Evolutionary conservation across 768 basidiomycete genomes (phyloP), one percentile per base, ranked within the genome.

Genomic region (Pisolithus microcarpus): DNA sequence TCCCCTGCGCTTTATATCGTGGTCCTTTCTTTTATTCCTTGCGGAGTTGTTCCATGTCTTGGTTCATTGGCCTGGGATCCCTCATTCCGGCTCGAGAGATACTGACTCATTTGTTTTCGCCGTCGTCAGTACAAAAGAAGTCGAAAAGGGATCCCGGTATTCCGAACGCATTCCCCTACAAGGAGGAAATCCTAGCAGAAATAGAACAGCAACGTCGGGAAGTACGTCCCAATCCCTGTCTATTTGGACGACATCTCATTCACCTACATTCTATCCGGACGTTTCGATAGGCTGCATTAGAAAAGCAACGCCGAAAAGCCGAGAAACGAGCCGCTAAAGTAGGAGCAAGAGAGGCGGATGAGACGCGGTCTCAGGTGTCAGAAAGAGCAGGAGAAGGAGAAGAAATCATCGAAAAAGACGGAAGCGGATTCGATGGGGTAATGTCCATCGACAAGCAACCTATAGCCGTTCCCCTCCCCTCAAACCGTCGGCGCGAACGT

Each of bases 121-220:
- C 23, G n/a, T 46, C 40, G 38, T 3, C 56, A 88, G 87, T 87
- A 67, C 80, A 84, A 54, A 77, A 80, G 61, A 65, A 65, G 51
- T 65, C 63, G 7, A 69, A 59, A 55, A 93, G 91, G 66, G 93
- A 97, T 66, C 91, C 88, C 28, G 93, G 93, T 42, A 92, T 96
- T 57, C 93, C 93, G 7, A 94, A 87, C 68, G 84, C 82, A 52
- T 92, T 92, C 70, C 92, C 91, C 4, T 93, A 85, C 76, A 97
- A 95, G 70, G 93, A 94, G 61, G 84, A 91, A 68, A 86, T 97
- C 56, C 73, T 97, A 26, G 93, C 91, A 5, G 93, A 97, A 61
- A 78, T 95, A 47, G 84, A 85, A 42, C 87, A 88, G 59, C 78
- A 89, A 62, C 82, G 91, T 55, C 75, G 87, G 61, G 68, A 75